Conservation (phyloP, 2,329 filamentous ascomycete genomes). For the Incumbomyces lentus region DNA sequence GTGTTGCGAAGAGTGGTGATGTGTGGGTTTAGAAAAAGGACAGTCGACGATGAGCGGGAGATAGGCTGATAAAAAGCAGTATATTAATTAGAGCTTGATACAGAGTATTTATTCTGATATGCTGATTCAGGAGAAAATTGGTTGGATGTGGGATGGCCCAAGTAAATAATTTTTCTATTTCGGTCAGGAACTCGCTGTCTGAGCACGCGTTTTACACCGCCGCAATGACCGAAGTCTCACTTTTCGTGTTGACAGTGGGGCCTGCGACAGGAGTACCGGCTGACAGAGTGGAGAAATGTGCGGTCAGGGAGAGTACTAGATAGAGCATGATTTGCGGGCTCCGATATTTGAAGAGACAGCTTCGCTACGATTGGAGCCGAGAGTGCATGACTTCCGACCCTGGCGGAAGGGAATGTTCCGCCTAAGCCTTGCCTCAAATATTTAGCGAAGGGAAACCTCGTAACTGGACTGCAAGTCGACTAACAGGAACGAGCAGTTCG, state of each 20-base stretch:
- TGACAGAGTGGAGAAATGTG: not conserved
- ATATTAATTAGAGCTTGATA: not conserved
- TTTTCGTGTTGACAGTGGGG: slow-evolving; percentile 6
- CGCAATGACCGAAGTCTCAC: not conserved
- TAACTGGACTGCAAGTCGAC: too few species aligned
- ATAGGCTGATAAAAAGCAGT: not conserved
- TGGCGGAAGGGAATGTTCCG: not conserved
- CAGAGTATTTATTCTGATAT: not conserved
- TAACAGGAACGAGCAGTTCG: too few species aligned
- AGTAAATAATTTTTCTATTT: slow-evolving; percentile 4
- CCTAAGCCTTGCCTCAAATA: too few species aligned
- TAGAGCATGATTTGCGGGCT: slow-evolving; percentile 4
- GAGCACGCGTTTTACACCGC: slow-evolving; percentile 4
- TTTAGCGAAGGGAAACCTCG: too few species aligned
- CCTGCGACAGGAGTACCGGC: not conserved
- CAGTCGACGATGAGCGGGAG: not conserved
- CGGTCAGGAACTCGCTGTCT: not conserved
- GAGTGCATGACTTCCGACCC: not conserved
- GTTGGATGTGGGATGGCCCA: not conserved
- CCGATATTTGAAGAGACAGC: not conserved
- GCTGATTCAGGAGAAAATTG: not conserved
- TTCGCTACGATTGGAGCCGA: slow-evolving; percentile 4
- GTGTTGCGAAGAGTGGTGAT: not conserved
- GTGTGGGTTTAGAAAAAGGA: not conserved
- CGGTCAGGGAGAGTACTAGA: slow-evolving; percentile 4